Base-by-base conservation (phyloP, 352 stramenopile genomes). In the Hyaloperonospora arabidopsidis region DNA sequence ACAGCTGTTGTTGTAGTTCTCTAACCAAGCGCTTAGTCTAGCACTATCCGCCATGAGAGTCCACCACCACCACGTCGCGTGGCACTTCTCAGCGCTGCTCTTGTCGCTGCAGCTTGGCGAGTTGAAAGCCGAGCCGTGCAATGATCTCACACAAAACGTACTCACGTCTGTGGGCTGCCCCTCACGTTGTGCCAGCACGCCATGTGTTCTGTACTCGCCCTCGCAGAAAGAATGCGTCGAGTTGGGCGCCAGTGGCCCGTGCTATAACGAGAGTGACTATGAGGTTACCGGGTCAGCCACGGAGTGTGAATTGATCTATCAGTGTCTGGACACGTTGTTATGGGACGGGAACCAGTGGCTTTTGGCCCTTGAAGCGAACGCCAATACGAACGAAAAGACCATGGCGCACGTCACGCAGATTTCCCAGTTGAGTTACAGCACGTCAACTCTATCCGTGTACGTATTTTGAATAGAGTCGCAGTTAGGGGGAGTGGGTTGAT, bases 191-290 rank as follows among this genome's bases (percentile, higher is more conserved):
- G 46, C 18, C 21, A 17, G 14, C 34, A 40, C 59, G 49, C 63
- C 70, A 17, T 86, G 75, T 52, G 72, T 86, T 29, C 55, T 82
- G 28, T 83, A 74, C 59, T 74, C 75, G 32, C 70, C 75, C 12
- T 63, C 65, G 2, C 72, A 76, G 40, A 25, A 67, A 17, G 25
- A 69, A 14, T 79, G 66, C 54, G 32, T 66, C 14, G 49, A 68
- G 22, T 21, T 67, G 29, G 58, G 59, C 18, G 58, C 68, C 17
- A 68, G 56, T 38, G 72, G 73, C 40, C 60, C 62, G 0, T 76
- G 70, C 54, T 68, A 68, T 60, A 54, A 39, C 22, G 59, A 74
- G 7, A 59, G 41, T 34, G 25, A 19, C 51, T 77, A 68, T 25
- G 61, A 57, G 21, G 23, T 70, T 11, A 52, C 67, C 4, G 61